Base-by-base conservation (phyloP, 345 rosid genomes). In the Salix udensis region DNA sequence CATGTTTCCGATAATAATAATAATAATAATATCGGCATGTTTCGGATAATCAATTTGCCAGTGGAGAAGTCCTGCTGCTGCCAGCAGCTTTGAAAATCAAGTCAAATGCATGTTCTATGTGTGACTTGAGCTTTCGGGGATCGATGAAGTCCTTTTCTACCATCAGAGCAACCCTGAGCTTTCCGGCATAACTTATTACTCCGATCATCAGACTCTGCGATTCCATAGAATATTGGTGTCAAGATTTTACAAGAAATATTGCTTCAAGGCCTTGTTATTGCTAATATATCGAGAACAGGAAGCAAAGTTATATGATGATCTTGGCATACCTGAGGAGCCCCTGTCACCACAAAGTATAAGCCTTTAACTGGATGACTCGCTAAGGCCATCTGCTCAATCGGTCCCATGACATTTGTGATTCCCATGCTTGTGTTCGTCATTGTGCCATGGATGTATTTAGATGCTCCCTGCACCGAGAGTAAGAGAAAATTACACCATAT, bases 351-450 rank as follows among this genome's bases (percentile, higher is more conserved):
- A 44, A 78, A 86, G 72, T 85, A 88, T 6, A 86, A 31, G 73
- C 89, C 84, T 53, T 80, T 80, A 16, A 88, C 14, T 0, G 91
- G 89, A 76, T 82, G 88, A 74, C 53, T 58, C 44, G 77, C 80
- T 50, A 86, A 71, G 30, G 86, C 73, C 87, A 85, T 77, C 72
- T 62, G 30, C 64, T 86, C 88, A 42, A 65, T 24, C 0, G 89
- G 89, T 21, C 89, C 88, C 2, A 83, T 78, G 70, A 88, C 1
- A 55, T 85, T 86, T 62, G 91, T 76, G 21, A 88, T 67, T 6
- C 71, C 58, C 83, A 85, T 78, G 87, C 89, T 88, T 16, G 86
- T 76, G 62, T 83, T 86, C 55, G 48, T 79, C 62, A 83, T 26
- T 23, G 88, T 83, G 65, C 53, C 68, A 9, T 80, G 74, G 48